phyloP scores from a whole-genome alignment of 495 filamentous ascomycete species.

The Aspergillus mulundensis region DNA sequence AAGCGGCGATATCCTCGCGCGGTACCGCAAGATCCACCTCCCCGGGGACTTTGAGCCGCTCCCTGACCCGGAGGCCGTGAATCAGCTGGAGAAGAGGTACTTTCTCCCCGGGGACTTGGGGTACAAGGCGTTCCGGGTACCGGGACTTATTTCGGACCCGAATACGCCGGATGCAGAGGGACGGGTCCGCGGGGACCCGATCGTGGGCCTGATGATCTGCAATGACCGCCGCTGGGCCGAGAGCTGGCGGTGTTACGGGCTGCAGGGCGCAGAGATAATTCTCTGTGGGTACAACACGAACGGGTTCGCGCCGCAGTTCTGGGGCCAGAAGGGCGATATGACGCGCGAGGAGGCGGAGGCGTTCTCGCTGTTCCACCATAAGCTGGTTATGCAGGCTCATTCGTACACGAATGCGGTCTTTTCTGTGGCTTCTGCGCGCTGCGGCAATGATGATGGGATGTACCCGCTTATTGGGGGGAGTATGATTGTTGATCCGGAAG shows the following conservation, averaged over 20 bases:
- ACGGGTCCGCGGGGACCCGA: constrained; percentile 36
- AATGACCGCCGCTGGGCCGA: constrained; percentile 50
- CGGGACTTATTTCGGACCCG: constrained; percentile 27
- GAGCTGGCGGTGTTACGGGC: constrained; percentile 40
- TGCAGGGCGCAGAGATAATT: constrained; percentile 46
- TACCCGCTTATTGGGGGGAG: constrained; percentile 46
- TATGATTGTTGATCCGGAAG: constrained; percentile 46
- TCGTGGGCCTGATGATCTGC: constrained; percentile 50
- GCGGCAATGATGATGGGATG: constrained; percentile 43
- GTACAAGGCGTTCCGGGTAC: constrained; percentile 44
- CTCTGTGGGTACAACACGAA: constrained; percentile 48
- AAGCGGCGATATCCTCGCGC: constrained; percentile 33
- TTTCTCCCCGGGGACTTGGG: constrained; percentile 45
- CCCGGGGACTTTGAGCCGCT: constrained; percentile 45
- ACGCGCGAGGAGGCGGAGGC: constrained; percentile 34
- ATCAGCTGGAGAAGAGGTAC: constrained; percentile 50
- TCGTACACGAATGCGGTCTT: constrained; percentile 48
- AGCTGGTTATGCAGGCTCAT: constrained; percentile 41
- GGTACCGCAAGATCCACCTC: constrained; percentile 50
- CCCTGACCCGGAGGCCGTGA: constrained; percentile 37
- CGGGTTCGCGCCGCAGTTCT: constrained; percentile 39
- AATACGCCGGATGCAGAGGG: constrained; percentile 19
- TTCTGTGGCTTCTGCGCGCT: constrained; percentile 39
- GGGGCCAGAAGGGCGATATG: constrained; percentile 38
- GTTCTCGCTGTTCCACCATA: constrained; percentile 42